Conservation (phyloP, 164 flowering plant species). For the Protea cynaroides region DNA sequence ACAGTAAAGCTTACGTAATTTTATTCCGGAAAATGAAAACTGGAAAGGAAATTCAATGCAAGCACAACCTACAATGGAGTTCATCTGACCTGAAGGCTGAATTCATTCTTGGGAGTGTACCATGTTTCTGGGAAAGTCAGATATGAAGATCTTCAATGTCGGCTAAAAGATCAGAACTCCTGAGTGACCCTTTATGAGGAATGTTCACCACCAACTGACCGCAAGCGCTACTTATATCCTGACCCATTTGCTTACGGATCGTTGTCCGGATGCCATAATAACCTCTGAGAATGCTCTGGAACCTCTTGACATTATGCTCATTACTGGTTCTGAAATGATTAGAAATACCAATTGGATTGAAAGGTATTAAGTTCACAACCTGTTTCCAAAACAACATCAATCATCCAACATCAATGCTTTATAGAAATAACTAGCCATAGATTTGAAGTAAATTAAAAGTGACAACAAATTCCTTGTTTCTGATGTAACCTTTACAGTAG, state of each 20-base stretch:
- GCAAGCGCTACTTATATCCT: constrained; percentile 96
- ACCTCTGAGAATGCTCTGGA: constrained; percentile 77
- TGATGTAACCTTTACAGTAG: no score
- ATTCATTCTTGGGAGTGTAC: no score
- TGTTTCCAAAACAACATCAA: constrained; percentile 21
- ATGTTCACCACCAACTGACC: constrained; percentile 87
- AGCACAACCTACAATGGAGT: not conserved
- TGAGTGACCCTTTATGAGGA: constrained; percentile 34
- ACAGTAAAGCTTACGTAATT: not conserved
- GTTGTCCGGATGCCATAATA: constrained; percentile 78
- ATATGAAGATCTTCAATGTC: constrained; percentile 81
- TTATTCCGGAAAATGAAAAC: not conserved
- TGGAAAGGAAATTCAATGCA: not conserved
- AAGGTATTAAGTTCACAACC: constrained; percentile 96
- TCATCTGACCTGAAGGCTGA: not conserved
- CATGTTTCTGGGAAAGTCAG: constrained; percentile 13
- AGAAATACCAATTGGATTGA: constrained; percentile 79
- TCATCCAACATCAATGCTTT: not conserved
- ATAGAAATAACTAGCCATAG: not conserved
- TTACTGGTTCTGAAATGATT: constrained; percentile 59
- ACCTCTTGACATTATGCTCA: constrained; percentile 46
- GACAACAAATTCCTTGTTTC: no score
- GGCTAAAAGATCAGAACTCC: constrained; percentile 26
- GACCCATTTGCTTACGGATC: constrained; percentile 89
- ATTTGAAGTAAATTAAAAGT: no score